Evolutionary conservation across 2,329 filamentous ascomycete genomes (phyloP).

Genomic region (Bipolaris oryzae): DNA sequence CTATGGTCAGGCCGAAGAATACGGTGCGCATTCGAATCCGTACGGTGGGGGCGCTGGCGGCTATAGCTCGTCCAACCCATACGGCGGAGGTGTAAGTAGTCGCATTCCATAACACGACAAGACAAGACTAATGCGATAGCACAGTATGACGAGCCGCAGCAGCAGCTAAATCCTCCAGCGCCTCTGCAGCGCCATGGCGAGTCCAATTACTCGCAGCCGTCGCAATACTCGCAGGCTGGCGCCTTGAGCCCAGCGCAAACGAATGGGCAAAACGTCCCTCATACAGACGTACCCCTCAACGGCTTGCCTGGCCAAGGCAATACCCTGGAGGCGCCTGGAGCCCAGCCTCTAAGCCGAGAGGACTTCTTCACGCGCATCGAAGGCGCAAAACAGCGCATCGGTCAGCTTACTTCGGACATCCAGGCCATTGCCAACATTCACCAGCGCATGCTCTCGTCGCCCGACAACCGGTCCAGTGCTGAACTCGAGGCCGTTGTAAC

Average conservation of each 20-base stretch:
- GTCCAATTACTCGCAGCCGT: constrained; percentile 49
- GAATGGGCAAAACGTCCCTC: constrained; percentile 17
- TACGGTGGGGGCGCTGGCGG: constrained; percentile 47
- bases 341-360: constrained; percentile 61
- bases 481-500: constrained; percentile 71
- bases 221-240: constrained; percentile 42
- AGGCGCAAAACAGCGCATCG: constrained; percentile 70
- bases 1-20: constrained; percentile 15
- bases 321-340: constrained; percentile 61
- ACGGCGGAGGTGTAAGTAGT: constrained; percentile 36
- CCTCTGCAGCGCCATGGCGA: constrained; percentile 42
- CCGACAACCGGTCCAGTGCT: constrained; percentile 59
- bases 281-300: constrained; percentile 24
- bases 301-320: constrained; percentile 11
- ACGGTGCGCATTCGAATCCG: constrained; percentile 38
- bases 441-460: constrained; percentile 71
- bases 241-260: constrained; percentile 35
- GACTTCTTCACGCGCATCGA: constrained; percentile 73
- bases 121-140: constrained; percentile 14
- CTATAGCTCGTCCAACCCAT: constrained; percentile 41
- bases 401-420: constrained; percentile 69
- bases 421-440: constrained; percentile 71
- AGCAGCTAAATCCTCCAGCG: constrained; percentile 34
- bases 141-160: constrained; percentile 33
- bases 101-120: constrained; percentile 2